Percentiles rank a stretch among this genome's conserved stretches.
phyloP scores from a whole-genome alignment of 805 yeast genomes.

The Hanseniaspora valbyensis region DNA sequence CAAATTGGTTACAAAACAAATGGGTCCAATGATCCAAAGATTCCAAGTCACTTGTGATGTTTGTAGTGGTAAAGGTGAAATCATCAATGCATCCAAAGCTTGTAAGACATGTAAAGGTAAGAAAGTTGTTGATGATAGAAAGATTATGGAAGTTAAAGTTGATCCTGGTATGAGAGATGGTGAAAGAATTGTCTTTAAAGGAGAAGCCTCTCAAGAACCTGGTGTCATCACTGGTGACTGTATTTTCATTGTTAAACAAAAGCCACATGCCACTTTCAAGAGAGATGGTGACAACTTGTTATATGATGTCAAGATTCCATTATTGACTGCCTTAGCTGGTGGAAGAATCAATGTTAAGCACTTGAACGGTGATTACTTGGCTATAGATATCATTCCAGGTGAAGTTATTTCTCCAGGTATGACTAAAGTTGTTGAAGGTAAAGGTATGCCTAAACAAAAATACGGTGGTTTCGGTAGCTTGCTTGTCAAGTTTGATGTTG shows the following conservation, averaged over 20 bases:
- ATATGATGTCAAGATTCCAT: constrained; percentile 77
- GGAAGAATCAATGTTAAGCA: constrained; percentile 84
- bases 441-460: constrained; percentile 91
- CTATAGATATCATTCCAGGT: constrained; percentile 76
- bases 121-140: constrained; percentile 77
- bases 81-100: constrained; percentile 72
- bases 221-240: constrained; percentile 94
- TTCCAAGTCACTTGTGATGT: constrained; percentile 88
- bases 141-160: constrained; percentile 84
- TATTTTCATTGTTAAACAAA: constrained; percentile 80
- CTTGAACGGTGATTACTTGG: constrained; percentile 82
- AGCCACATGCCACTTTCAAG: constrained; percentile 68
- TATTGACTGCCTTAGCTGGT: constrained; percentile 92
- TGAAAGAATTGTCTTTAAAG: constrained; percentile 77
- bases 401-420: constrained; percentile 82
- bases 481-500: constrained; percentile 72
- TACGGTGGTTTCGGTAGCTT: constrained; percentile 82
- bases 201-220: constrained; percentile 97
- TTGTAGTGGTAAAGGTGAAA: constrained; percentile 89
- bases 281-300: constrained; percentile 84
- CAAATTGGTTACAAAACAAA: constrained; percentile 86
- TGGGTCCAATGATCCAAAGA: constrained; percentile 99
- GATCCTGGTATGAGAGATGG: constrained; percentile 97
- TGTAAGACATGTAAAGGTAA: constrained; percentile 83
- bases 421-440: constrained; percentile 71